Evolutionary conservation across 2,329 filamentous ascomycete species (phyloP).

Genomic region (Monilinia laxa): DNA sequence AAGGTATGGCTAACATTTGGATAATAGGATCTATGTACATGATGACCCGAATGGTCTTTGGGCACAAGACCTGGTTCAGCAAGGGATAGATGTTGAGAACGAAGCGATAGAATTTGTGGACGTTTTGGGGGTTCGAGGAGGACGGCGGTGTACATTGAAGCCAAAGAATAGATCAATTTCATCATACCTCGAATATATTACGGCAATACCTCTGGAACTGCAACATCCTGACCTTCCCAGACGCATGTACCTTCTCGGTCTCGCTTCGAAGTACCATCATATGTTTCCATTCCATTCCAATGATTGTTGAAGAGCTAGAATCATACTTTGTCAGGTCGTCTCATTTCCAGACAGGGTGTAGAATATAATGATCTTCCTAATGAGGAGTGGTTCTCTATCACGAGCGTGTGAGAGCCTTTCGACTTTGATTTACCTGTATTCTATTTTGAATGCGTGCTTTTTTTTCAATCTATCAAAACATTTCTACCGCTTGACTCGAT

Average conservation of each 20-base stretch:
- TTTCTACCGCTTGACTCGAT: background rate
- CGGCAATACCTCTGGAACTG: background rate
- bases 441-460: too few species aligned
- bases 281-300: background rate
- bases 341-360: background rate
- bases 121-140: conserved; percentile 2
- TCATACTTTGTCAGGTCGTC: background rate
- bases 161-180: conserved; percentile 29
- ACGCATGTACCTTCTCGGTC: background rate
- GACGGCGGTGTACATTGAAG: conserved; percentile 31
- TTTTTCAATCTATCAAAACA: background rate
- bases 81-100: conserved; percentile 47
- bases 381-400: background rate
- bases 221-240: background rate
- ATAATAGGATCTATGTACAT: conserved; percentile 59
- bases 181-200: conserved; percentile 16
- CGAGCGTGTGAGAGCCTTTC: background rate
- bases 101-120: background rate
- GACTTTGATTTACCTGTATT: background rate
- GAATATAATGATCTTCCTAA: background rate
- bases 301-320: background rate
- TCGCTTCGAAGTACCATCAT: background rate
- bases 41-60: conserved; percentile 69
- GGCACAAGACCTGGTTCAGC: conserved; percentile 77
- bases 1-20: background rate